phyloP scores from a whole-genome alignment of 192 early-diverging fungal genomes.

The Backusella mclennaniae region DNA sequence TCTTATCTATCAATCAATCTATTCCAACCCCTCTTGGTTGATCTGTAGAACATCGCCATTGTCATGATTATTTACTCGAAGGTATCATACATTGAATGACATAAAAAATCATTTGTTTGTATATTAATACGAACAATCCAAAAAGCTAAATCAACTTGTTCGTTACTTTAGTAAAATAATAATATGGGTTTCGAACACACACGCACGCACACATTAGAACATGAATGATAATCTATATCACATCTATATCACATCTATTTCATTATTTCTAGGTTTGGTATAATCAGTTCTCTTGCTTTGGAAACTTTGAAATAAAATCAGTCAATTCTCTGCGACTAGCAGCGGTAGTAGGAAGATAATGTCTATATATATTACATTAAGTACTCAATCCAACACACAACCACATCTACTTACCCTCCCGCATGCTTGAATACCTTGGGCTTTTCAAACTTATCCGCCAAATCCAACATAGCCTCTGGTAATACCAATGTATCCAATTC shows the following conservation, averaged over 20 bases:
- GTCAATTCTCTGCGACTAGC: constrained; percentile 6
- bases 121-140: too few relatives aligned
- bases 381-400: too few relatives aligned
- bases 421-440: constrained; percentile 19
- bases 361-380: background rate
- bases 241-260: background rate
- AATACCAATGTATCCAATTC: constrained; percentile 29
- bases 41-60: too few relatives aligned
- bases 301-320: background rate
- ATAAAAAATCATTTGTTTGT: too few relatives aligned
- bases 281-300: background rate
- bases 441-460: constrained; percentile 18
- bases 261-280: background rate
- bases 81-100: too few relatives aligned
- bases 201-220: too few relatives aligned
- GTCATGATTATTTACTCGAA: too few relatives aligned
- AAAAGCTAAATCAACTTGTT: background rate
- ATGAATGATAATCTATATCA: background rate
- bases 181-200: background rate
- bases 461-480: constrained; percentile 13
- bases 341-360: constrained; percentile 7
- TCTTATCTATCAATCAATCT: background rate
- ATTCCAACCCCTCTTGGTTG: background rate
- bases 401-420: constrained; percentile 21
- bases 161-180: background rate